Percentiles rank a stretch among this genome's conserved stretches.
These are phyloP conservation scores for Nematocida ironsii DNA, from an alignment of 371 early-diverging fungal species.

Conservation along the genomic window DNA sequence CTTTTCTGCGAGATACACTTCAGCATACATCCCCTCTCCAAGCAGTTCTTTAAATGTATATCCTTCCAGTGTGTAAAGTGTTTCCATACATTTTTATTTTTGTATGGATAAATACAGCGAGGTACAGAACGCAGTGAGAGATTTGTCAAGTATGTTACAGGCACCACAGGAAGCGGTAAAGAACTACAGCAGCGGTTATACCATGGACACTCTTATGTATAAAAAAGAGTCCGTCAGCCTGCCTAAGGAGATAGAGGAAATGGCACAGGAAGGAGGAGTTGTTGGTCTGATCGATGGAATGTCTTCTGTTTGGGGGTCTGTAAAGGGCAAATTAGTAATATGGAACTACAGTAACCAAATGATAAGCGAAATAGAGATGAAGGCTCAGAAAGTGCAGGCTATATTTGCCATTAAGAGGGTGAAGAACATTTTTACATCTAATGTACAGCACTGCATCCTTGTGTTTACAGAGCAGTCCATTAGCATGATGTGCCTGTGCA, in stretches of 20 bases:
- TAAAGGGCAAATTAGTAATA: slow-evolving; percentile 16
- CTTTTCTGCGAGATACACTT: slow-evolving; percentile 73
- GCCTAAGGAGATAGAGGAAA: slow-evolving; percentile 31
- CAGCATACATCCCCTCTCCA: slow-evolving; percentile 76
- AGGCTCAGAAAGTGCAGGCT: slow-evolving; percentile 12
- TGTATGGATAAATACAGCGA: slow-evolving; percentile 58
- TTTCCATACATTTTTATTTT: slow-evolving; percentile 57
- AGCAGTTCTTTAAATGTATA: slow-evolving; percentile 67
- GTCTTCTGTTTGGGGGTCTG: slow-evolving; percentile 30
- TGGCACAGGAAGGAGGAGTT: slow-evolving; percentile 30
- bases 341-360: slow-evolving; percentile 44
- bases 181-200: slow-evolving; percentile 31
- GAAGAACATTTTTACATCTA: slow-evolving; percentile 10
- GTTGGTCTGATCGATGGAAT: slow-evolving; percentile 40
- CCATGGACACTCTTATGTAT: slow-evolving; percentile 30
- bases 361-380: slow-evolving; percentile 47
- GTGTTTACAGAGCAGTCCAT: slow-evolving; percentile 32
- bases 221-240: slow-evolving; percentile 31
- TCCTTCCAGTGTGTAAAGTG: slow-evolving; percentile 51
- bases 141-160: slow-evolving; percentile 13
- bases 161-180: slow-evolving; percentile 24
- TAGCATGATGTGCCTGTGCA: slow-evolving; percentile 41
- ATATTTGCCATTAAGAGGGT: slow-evolving; percentile 11
- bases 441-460: slow-evolving; percentile 35
- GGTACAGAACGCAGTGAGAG: slow-evolving; percentile 30